These are phyloP conservation scores for Irpex lacteus DNA, from an alignment of 1,284 basidiomycete species.

Conservation along the genomic window DNA sequence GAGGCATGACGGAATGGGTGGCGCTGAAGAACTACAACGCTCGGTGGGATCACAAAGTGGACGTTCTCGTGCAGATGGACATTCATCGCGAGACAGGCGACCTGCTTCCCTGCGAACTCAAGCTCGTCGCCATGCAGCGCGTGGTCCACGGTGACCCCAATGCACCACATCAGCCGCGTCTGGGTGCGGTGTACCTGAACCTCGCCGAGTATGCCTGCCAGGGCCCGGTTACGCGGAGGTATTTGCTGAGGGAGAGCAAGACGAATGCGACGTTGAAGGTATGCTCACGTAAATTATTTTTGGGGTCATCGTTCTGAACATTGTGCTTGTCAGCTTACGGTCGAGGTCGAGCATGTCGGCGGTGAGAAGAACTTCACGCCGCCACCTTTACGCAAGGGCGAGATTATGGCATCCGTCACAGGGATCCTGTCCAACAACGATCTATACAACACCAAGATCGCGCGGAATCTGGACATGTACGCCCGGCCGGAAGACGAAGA, in stretches of 20 bases:
- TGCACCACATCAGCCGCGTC: conserved; percentile 50
- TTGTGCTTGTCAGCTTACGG: conserved; percentile 48
- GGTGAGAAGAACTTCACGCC: conserved; percentile 60
- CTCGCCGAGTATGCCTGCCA: conserved; percentile 72
- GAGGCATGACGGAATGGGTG: conserved; percentile 56
- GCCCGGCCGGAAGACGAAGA: conserved; percentile 20
- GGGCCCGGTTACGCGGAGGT: conserved; percentile 63
- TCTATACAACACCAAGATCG: conserved; percentile 45
- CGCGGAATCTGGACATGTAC: conserved; percentile 47
- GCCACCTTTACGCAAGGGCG: conserved; percentile 65
- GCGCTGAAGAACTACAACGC: conserved; percentile 60
- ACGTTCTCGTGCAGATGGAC: conserved; percentile 60
- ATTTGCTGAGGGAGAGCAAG: conserved; percentile 72
- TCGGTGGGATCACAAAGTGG: conserved; percentile 54
- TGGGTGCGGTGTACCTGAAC: conserved; percentile 69
- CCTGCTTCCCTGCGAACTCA: conserved; percentile 58
- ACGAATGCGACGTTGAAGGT: conserved; percentile 79
- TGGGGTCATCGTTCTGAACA: background rate
- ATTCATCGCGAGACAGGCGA: conserved; percentile 52
- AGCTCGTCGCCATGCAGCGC: conserved; percentile 63
- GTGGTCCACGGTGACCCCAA: conserved; percentile 52
- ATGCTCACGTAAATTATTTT: background rate
- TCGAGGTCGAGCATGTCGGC: conserved; percentile 56
- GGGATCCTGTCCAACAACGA: conserved; percentile 56
- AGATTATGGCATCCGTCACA: conserved; percentile 65